phyloP scores from a whole-genome alignment of 768 basidiomycete species.

The Russula ochroleuca region DNA sequence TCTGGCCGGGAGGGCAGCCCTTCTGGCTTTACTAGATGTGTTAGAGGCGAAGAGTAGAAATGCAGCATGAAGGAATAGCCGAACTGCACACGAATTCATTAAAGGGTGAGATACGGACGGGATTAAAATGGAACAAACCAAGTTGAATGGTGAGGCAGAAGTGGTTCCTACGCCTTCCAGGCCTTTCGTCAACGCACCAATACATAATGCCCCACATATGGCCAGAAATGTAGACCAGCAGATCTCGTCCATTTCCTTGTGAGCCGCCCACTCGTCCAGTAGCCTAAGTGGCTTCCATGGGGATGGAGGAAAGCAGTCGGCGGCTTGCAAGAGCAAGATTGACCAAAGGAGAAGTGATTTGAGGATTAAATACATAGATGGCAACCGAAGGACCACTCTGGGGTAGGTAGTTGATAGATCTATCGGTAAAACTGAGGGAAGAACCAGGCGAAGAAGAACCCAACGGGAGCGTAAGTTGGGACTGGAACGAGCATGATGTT shows the following conservation, averaged over 20 bases:
- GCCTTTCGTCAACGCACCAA: slow-evolving; percentile 63
- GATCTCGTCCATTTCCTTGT: slow-evolving; percentile 54
- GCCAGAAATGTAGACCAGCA: slow-evolving; percentile 74
- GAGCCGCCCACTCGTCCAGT: slow-evolving; percentile 44
- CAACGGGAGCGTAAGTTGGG: slow-evolving; percentile 25
- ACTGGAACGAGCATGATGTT: slow-evolving; percentile 30
- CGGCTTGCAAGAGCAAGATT: slow-evolving; percentile 55
- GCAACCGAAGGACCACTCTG: slow-evolving; percentile 55
- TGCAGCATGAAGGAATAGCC: slow-evolving; percentile 75
- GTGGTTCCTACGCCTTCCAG: slow-evolving; percentile 54
- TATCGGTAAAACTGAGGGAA: slow-evolving; percentile 53
- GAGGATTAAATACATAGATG: slow-evolving; percentile 58
- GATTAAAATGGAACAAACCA: slow-evolving; percentile 40
- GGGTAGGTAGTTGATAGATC: slow-evolving; percentile 57
- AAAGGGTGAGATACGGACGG: not conserved
- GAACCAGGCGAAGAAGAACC: slow-evolving; percentile 31
- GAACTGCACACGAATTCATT: slow-evolving; percentile 41
- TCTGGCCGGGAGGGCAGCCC: slow-evolving; percentile 61
- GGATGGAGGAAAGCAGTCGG: slow-evolving; percentile 40
- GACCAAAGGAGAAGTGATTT: slow-evolving; percentile 56
- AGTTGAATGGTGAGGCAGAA: slow-evolving; percentile 62
- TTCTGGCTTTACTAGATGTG: slow-evolving; percentile 44
- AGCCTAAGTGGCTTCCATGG: slow-evolving; percentile 34
- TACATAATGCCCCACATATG: slow-evolving; percentile 58
- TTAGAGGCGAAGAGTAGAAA: slow-evolving; percentile 63